These are phyloP conservation scores for Rhynchosporium secalis DNA, from an alignment of 2,329 filamentous ascomycete genomes.

Conservation along the genomic window DNA sequence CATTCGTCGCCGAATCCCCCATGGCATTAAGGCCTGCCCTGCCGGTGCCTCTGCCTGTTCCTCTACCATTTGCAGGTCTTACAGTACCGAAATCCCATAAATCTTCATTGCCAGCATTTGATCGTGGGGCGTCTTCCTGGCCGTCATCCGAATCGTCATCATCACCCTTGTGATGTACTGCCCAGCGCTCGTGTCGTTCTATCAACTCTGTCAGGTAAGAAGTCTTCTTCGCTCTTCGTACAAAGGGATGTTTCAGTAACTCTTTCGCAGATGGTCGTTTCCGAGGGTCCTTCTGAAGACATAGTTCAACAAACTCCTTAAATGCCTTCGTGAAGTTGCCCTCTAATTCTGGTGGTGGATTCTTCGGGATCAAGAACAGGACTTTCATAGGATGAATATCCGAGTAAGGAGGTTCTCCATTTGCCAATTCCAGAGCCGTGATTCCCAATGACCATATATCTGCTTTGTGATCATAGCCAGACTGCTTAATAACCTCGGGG, in stretches of 20 bases:
- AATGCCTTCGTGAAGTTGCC: conserved; percentile 80
- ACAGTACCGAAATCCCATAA: conserved; percentile 99
- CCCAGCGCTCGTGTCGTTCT: conserved; percentile 85
- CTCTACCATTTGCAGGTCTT: conserved; percentile 70
- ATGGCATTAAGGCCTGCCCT: conserved; percentile 67
- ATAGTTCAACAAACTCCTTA: conserved; percentile 82
- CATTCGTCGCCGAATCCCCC: conserved; percentile 80
- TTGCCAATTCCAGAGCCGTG: conserved; percentile 87
- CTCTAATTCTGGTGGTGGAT: conserved; percentile 77
- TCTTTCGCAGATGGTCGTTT: conserved; percentile 87
- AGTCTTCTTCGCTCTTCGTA: conserved; percentile 88
- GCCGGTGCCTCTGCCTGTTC: conserved; percentile 58
- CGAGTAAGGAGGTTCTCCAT: conserved; percentile 90
- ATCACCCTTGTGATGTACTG: conserved; percentile 73
- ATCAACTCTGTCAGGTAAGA: conserved; percentile 97
- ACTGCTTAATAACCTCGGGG: conserved; percentile 97
- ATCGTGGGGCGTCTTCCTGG: conserved; percentile 45
- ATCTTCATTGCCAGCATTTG: conserved; percentile 69
- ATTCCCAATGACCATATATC: conserved; percentile 98
- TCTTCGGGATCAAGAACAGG: conserved; percentile 93
- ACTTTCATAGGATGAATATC: conserved; percentile 99
- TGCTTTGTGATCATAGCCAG: conserved; percentile 95
- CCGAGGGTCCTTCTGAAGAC: conserved; percentile 83
- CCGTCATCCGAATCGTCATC: conserved; percentile 63
- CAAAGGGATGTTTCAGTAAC: conserved; percentile 84